phyloP scores from a whole-genome alignment of 441 rosid genomes.

The Pelargonium cotyledonis region DNA sequence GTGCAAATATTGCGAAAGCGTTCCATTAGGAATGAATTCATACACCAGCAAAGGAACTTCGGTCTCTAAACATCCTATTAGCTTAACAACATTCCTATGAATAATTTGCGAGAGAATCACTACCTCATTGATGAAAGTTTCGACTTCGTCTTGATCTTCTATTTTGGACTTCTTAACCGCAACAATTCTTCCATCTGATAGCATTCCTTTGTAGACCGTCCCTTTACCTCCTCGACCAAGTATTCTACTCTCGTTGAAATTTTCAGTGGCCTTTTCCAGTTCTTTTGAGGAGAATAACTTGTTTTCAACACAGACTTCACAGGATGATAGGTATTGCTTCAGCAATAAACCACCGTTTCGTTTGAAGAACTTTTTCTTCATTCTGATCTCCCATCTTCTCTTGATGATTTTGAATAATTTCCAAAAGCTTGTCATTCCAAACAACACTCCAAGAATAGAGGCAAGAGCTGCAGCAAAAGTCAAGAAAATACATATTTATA shows the following conservation, averaged over 20 bases:
- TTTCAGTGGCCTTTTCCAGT: background rate
- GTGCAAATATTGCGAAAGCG: background rate
- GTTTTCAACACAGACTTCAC: background rate
- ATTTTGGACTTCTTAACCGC: background rate
- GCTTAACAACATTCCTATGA: background rate
- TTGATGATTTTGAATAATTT: background rate
- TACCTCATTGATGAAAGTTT: background rate
- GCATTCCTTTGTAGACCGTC: conserved; percentile 2
- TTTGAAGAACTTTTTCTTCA: background rate
- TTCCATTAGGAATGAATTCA: background rate
- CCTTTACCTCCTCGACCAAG: background rate
- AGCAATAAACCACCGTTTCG: background rate
- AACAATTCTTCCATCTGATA: background rate
- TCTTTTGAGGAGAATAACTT: background rate
- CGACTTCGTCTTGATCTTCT: background rate
- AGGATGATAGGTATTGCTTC: background rate
- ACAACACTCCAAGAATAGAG: background rate
- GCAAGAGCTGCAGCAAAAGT: background rate
- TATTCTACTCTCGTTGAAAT: background rate
- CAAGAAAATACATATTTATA: no score
- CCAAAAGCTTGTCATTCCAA: background rate
- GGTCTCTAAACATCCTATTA: background rate
- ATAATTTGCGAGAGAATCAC: background rate
- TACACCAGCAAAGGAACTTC: background rate
- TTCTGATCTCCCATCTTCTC: background rate